Percentiles rank a stretch among this genome's conserved stretches.
phyloP scores from a whole-genome alignment of 2,329 filamentous ascomycete genomes.

The Cordyceps cicadae region DNA sequence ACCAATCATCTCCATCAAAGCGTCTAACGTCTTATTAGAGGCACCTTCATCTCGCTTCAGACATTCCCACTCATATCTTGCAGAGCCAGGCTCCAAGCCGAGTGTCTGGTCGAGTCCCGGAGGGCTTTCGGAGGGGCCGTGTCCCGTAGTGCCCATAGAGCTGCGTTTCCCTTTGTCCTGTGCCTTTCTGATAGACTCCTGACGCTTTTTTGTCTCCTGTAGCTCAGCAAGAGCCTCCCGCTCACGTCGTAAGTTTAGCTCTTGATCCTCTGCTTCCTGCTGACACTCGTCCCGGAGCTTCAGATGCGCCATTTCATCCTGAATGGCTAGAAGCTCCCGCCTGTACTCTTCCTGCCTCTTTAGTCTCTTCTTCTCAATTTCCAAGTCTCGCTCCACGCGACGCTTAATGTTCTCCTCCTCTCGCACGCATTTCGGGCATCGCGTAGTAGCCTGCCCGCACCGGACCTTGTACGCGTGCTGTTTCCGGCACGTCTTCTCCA shows the following conservation, averaged over 20 bases:
- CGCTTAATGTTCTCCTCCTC: slow-evolving; percentile 39
- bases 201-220: slow-evolving; percentile 21
- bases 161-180: slow-evolving; percentile 11
- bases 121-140: neutral
- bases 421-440: slow-evolving; percentile 43
- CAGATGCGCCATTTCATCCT: slow-evolving; percentile 45
- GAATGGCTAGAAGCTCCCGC: slow-evolving; percentile 35
- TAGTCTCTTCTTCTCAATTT: slow-evolving; percentile 42
- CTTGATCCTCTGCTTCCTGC: slow-evolving; percentile 35
- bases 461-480: slow-evolving; percentile 39
- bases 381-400: slow-evolving; percentile 35
- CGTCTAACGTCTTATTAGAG: slow-evolving; percentile 47
- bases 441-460: slow-evolving; percentile 34
- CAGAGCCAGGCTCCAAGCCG: slow-evolving; percentile 15
- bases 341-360: slow-evolving; percentile 36
- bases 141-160: neutral
- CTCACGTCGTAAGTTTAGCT: slow-evolving; percentile 36
- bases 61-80: slow-evolving; percentile 50
- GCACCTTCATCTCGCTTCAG: slow-evolving; percentile 48
- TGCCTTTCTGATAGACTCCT: slow-evolving; percentile 10
- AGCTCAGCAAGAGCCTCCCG: slow-evolving; percentile 37
- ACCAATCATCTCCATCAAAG: slow-evolving; percentile 62
- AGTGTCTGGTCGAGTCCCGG: neutral
- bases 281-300: slow-evolving; percentile 34
- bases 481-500: slow-evolving; percentile 41